Conservation (phyloP, 495 filamentous ascomycete species). For the Daldinia grandis region DNA sequence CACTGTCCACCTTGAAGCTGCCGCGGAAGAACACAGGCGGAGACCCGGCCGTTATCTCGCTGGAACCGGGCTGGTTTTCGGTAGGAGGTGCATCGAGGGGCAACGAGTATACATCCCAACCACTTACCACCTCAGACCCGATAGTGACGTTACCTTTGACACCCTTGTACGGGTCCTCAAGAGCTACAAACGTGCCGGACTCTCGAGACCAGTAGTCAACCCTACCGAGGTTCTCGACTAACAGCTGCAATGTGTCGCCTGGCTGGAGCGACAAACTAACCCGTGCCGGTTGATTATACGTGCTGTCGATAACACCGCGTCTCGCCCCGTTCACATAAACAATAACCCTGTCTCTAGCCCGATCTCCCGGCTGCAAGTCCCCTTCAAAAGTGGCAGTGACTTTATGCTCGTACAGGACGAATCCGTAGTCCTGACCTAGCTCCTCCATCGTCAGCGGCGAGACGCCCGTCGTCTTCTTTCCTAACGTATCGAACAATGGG, state of each 20-base stretch:
- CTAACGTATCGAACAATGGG: slow-evolving; percentile 46
- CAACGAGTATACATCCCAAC: slow-evolving; percentile 54
- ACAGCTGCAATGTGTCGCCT: slow-evolving; percentile 51
- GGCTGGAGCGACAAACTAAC: slow-evolving; percentile 47
- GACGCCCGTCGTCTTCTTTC: slow-evolving; percentile 12
- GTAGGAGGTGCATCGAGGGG: slow-evolving; percentile 42
- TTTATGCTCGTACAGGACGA: slow-evolving; percentile 53
- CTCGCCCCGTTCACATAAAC: slow-evolving; percentile 54
- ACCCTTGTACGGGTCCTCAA: slow-evolving; percentile 56
- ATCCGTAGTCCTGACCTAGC: slow-evolving; percentile 52
- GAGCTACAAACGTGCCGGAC: slow-evolving; percentile 43
- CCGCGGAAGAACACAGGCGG: slow-evolving; percentile 55
- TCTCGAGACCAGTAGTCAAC: slow-evolving; percentile 55
- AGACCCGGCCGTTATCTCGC: slow-evolving; percentile 11
- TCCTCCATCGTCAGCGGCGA: slow-evolving; percentile 56
- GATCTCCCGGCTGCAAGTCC: slow-evolving; percentile 48
- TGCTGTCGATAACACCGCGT: slow-evolving; percentile 55
- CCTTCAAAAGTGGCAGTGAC: slow-evolving; percentile 41
- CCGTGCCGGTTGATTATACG: slow-evolving; percentile 47
- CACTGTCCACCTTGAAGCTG: slow-evolving; percentile 41
- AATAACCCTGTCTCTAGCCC: slow-evolving; percentile 54
- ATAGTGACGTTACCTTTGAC: slow-evolving; percentile 57
- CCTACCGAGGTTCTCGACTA: slow-evolving; percentile 59
- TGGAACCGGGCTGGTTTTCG: neutral
- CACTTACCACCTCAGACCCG: slow-evolving; percentile 38